Conservation (phyloP, 2,329 filamentous ascomycete genomes). For the Fusarium sarcochroum region DNA sequence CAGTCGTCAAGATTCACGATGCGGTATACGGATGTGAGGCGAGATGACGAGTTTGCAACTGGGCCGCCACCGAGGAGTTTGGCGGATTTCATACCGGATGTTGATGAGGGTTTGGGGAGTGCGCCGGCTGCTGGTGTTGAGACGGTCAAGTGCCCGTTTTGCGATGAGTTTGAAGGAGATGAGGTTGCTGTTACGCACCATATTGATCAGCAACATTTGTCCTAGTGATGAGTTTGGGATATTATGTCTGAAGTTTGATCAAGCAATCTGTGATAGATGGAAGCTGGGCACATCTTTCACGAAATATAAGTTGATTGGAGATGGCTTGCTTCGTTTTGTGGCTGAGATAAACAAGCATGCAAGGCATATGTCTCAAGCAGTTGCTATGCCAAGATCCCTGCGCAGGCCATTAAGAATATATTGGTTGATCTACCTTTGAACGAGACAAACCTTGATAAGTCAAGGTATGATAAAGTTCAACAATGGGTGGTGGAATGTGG, state of each 20-base stretch:
- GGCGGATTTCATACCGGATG: conserved; percentile 64
- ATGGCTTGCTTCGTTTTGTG: not conserved
- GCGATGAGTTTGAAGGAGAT: conserved; percentile 76
- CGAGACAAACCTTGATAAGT: no score
- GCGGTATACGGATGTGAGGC: conserved; percentile 54
- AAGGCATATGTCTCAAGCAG: no score
- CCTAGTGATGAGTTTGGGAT: conserved; percentile 14
- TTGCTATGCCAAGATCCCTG: no score
- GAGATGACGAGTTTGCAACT: conserved; percentile 55
- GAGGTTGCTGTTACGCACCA: conserved; percentile 77
- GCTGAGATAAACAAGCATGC: no score
- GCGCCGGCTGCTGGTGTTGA: conserved; percentile 5
- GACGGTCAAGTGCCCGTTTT: conserved; percentile 72
- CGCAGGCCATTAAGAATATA: no score
- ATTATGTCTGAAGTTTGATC: not conserved
- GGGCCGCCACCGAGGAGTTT: conserved; percentile 57
- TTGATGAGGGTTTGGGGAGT: conserved; percentile 44
- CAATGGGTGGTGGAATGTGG: no score
- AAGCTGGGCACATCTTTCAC: not conserved
- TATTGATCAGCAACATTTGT: conserved; percentile 62
- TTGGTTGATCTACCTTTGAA: no score
- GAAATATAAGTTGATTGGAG: not conserved
- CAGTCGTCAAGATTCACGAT: conserved; percentile 48
- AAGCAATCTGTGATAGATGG: not conserved
- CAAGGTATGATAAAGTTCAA: no score